phyloP scores from a whole-genome alignment of 2,329 filamentous ascomycete genomes.

The Myriosclerotinia duriaeana region DNA sequence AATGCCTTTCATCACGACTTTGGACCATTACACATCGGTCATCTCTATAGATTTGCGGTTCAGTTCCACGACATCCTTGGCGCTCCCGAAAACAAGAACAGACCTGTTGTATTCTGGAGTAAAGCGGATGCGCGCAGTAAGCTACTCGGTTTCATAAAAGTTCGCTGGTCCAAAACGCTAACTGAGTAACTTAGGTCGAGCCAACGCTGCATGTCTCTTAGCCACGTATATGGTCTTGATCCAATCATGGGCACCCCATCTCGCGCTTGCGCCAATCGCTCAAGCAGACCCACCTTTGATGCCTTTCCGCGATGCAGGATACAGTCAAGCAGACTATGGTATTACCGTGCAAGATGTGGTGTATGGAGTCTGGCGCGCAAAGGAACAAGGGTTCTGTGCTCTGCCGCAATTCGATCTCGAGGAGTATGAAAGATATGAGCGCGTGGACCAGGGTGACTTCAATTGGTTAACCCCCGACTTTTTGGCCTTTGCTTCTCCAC shows the following conservation, averaged over 20 bases:
- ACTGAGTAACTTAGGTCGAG: conserved; percentile 61
- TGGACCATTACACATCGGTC: conserved; percentile 93
- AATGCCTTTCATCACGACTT: conserved; percentile 99
- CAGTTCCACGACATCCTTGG: conserved; percentile 94
- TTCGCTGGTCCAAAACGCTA: conserved; percentile 22
- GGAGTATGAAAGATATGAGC: conserved; percentile 93
- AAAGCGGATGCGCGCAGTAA: conserved; percentile 84
- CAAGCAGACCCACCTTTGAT: conserved; percentile 97
- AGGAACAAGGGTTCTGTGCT: conserved; percentile 89
- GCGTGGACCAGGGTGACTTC: conserved; percentile 98
- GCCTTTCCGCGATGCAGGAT: conserved; percentile 97
- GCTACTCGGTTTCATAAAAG: conserved; percentile 42
- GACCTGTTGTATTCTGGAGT: conserved; percentile 95
- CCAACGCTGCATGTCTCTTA: conserved; percentile 90
- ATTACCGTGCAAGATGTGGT: conserved; percentile 96
- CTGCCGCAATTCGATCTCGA: conserved; percentile 93
- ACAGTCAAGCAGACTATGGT: conserved; percentile 96
- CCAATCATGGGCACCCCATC: conserved; percentile 94
- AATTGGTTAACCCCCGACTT: conserved; percentile 98
- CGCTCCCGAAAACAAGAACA: conserved; percentile 83
- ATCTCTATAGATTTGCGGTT: conserved; percentile 93
- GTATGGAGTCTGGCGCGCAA: conserved; percentile 98
- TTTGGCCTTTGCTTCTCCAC: conserved; percentile 92
- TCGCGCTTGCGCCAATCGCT: conserved; percentile 91
- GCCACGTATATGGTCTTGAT: conserved; percentile 99